Percentiles rank a stretch among this genome's conserved stretches.
These are phyloP conservation scores for Ogataea pini DNA, from an alignment of 805 yeast species.

Conservation along the genomic window DNA sequence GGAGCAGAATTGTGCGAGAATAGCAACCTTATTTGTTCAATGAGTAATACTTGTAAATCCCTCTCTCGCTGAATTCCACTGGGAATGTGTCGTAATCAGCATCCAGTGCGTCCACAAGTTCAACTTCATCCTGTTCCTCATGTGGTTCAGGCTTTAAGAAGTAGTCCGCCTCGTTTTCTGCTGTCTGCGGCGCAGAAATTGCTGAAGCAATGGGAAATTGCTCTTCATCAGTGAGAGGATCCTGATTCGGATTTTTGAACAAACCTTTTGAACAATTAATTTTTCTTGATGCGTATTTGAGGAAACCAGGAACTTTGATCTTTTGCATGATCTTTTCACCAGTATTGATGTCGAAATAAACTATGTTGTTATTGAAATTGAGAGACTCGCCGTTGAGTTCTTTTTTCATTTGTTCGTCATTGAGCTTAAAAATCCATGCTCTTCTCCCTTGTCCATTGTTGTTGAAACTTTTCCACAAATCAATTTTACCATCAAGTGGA, in stretches of 20 bases:
- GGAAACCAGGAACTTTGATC: slow-evolving; percentile 47
- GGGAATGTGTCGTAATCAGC: slow-evolving; percentile 50
- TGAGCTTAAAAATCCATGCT: slow-evolving; percentile 69
- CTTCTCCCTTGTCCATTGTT: slow-evolving; percentile 66
- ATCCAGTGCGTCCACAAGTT: slow-evolving; percentile 30
- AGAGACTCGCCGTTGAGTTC: slow-evolving; percentile 27
- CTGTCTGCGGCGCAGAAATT: not conserved
- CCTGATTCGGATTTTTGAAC: slow-evolving; percentile 32
- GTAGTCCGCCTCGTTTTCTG: not conserved
- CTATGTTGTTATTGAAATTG: slow-evolving; percentile 39
- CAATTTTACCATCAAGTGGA: slow-evolving; percentile 21
- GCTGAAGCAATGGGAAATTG: not conserved
- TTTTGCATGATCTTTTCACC: slow-evolving; percentile 59
- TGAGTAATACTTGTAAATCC: slow-evolving; percentile 59
- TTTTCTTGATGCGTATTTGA: slow-evolving; percentile 54
- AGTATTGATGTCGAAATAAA: slow-evolving; percentile 61
- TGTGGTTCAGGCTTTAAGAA: slow-evolving; percentile 37
- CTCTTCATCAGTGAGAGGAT: slow-evolving; percentile 5
- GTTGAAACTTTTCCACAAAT: slow-evolving; percentile 52
- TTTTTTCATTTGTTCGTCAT: slow-evolving; percentile 24
- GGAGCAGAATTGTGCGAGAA: not conserved
- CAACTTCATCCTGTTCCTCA: slow-evolving; percentile 15
- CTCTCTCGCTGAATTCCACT: slow-evolving; percentile 49
- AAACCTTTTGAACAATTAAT: slow-evolving; percentile 57
- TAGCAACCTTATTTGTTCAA: slow-evolving; percentile 42